Evolutionary conservation across 2,329 filamentous ascomycete genomes (phyloP).

Genomic region (Claviceps quebecensis): DNA sequence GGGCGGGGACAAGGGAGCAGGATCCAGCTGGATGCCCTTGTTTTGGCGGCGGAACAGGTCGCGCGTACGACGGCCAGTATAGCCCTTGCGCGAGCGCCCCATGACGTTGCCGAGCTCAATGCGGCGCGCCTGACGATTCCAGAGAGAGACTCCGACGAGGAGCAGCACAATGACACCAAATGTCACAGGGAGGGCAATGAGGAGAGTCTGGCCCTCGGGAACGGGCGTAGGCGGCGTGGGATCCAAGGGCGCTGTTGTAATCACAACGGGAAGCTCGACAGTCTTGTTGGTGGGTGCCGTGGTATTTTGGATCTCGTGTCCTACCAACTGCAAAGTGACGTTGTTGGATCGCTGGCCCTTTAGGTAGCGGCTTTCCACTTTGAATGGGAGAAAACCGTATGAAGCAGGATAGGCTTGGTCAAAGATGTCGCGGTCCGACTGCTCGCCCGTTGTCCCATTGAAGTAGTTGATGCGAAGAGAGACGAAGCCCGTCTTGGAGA

Average conservation of each 20-base stretch:
- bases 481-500: conserved; percentile 19
- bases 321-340: conserved; percentile 32
- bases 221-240: conserved; percentile 19
- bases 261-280: conserved; percentile 25
- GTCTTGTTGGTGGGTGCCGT: conserved; percentile 25
- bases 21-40: conserved; percentile 32
- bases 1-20: conserved; percentile 10
- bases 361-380: conserved; percentile 22
- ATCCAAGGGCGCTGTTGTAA: conserved; percentile 20
- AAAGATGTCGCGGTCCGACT: conserved; percentile 22
- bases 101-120: conserved; percentile 40
- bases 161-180: conserved; percentile 33
- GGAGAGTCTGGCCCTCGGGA: conserved; percentile 27
- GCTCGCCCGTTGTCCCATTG: conserved; percentile 22
- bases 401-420: conserved; percentile 19
- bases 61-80: conserved; percentile 26
- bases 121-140: conserved; percentile 35
- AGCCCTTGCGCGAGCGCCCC: conserved; percentile 29
- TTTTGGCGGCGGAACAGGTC: conserved; percentile 22
- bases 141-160: conserved; percentile 41
- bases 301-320: conserved; percentile 18
- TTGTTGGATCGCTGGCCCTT: conserved; percentile 21
- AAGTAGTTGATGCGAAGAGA: conserved; percentile 27
- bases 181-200: conserved; percentile 38
- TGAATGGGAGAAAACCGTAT: conserved; percentile 35